phyloP scores from a whole-genome alignment of 441 rosid genomes.

The Brassica hybrid region DNA sequence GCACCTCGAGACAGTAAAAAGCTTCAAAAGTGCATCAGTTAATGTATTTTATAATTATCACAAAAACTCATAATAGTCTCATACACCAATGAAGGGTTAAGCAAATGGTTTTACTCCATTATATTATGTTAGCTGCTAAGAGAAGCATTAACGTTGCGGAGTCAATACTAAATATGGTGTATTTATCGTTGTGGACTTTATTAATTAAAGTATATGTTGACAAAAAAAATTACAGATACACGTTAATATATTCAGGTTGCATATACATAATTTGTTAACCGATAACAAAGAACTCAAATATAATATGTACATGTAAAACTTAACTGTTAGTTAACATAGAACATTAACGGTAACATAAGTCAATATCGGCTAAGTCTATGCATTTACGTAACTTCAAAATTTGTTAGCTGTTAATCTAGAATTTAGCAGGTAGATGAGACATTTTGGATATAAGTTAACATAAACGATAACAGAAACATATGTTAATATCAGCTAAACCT shows the following conservation, averaged over 20 bases:
- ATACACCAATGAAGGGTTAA: too few relatives aligned
- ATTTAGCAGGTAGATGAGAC: not conserved
- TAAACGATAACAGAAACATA: not conserved
- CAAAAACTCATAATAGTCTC: too few relatives aligned
- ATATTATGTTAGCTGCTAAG: too few relatives aligned
- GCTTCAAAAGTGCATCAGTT: too few relatives aligned
- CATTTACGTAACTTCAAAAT: not conserved
- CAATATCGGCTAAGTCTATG: not conserved
- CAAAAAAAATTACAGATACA: not conserved
- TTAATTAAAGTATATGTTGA: not conserved
- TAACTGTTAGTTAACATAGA: not conserved
- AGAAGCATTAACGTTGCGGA: too few relatives aligned
- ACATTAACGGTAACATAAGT: not conserved
- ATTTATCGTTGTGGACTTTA: not conserved
- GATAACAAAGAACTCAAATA: not conserved
- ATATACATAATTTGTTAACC: not conserved
- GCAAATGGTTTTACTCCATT: too few relatives aligned
- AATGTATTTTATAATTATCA: too few relatives aligned
- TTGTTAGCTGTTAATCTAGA: not conserved
- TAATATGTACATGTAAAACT: not conserved
- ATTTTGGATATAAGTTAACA: not conserved
- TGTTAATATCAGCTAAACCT: not conserved
- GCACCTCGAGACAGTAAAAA: too few relatives aligned
- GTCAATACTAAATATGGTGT: not conserved
- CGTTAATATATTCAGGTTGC: not conserved